Evolutionary conservation across 768 basidiomycete species (phyloP), one percentile per base, ranked within the genome.

Genomic region (Panellus pusillus): DNA sequence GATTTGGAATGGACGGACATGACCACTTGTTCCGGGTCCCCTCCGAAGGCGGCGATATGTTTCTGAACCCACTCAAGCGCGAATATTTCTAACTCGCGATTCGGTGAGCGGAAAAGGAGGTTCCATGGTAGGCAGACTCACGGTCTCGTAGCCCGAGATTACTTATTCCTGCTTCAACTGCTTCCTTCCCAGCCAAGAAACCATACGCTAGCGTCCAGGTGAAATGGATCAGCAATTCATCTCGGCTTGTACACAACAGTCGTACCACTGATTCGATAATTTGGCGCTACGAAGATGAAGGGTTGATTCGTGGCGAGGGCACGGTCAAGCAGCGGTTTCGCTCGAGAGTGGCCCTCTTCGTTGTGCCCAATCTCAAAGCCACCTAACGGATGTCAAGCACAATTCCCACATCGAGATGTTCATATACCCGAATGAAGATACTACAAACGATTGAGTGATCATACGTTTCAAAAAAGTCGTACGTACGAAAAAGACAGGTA

Each of bases 51-150:
- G 35, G 60, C 57, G 50, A 83, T 80, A 61, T 84, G 69, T 45
- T 77, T 67, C 50, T 82, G 77, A 1, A 83, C 73, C 83, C 82
- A 85, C 54, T 74, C 62, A 12, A 85, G 61, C 3, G 78, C 81
- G 18, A 75, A 68, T 20, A 73, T 68, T 57, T 76, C 74, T 82
- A 66, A 39, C 38, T 20, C 28, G 35, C 15, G 14, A 13, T 36
- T 2, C 6, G 43, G 38, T 24, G 13, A 4, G 43, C 1, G 35
- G 31, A 60, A 7, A 24, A 24, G 24, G 24, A 24, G 6, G 24
- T 24, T 3, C 2, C 24, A 24, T 24, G 6, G 6, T 38, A 27
- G n/a, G n/a, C 11, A 3, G n/a, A 72, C 72, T 62, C 57, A 78
- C 77, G 78, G 61, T 85, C 83, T 51, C 66, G 68, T 6, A 84